These are phyloP conservation scores for Fistulifera solaris DNA, from an alignment of 108 stramenopile species.

Conservation along the genomic window DNA sequence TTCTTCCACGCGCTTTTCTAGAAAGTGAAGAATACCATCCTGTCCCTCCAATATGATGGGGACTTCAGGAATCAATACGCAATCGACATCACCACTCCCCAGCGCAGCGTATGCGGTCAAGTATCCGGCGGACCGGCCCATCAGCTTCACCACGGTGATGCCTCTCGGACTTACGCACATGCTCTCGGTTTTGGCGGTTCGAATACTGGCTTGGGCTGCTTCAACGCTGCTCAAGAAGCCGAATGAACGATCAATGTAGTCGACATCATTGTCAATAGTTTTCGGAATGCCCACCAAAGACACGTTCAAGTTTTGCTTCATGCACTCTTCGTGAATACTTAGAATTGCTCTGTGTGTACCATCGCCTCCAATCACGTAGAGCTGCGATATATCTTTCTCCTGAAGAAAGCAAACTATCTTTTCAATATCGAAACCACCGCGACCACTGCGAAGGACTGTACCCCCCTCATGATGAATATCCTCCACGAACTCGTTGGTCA, in stretches of 20 bases:
- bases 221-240: slow-evolving; percentile 76
- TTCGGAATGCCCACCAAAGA: no score
- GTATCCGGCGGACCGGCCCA: no score
- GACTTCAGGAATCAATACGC: no score
- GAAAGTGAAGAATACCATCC: slow-evolving; percentile 60
- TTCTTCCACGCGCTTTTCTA: slow-evolving; percentile 33
- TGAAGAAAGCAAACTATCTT: slow-evolving; percentile 39
- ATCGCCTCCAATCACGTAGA: slow-evolving; percentile 81
- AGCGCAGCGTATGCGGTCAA: slow-evolving; percentile 74
- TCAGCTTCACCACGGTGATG: no score
- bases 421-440: slow-evolving; percentile 65
- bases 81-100: slow-evolving; percentile 75
- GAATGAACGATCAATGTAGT: slow-evolving; percentile 71
- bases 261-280: slow-evolving; percentile 84
- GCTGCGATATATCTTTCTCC: slow-evolving; percentile 32
- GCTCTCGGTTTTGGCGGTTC: no score
- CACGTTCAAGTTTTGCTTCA: slow-evolving; percentile 24
- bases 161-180: no score
- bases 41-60: slow-evolving; percentile 71
- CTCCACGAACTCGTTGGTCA: slow-evolving; percentile 34
- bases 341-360: slow-evolving; percentile 76
- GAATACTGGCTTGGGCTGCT: slow-evolving; percentile 65
- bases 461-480: no score
- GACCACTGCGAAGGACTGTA: no score
- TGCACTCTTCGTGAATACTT: slow-evolving; percentile 35